Percentiles rank a stretch among this genome's conserved stretches.
Evolutionary conservation across 2,329 filamentous ascomycete genomes (phyloP).

Genomic region (Diplodia intermedia): DNA sequence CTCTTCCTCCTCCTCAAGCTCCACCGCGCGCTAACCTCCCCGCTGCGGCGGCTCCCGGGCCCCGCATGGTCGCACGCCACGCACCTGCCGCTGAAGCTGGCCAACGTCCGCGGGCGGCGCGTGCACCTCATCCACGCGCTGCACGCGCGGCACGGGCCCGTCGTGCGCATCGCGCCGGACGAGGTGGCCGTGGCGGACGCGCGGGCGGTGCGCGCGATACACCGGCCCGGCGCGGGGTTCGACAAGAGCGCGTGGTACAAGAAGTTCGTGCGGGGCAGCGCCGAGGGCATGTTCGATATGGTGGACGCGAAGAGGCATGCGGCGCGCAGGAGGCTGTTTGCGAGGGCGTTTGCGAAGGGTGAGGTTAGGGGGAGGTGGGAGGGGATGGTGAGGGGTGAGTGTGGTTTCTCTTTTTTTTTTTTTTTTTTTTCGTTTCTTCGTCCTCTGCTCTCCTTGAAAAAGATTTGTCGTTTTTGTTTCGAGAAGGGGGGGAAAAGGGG

Average conservation of each 20-base stretch:
- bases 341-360: slow-evolving; percentile 47
- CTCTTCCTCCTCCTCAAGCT: slow-evolving; percentile 26
- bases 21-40: slow-evolving; percentile 37
- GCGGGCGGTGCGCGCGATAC: slow-evolving; percentile 41
- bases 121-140: slow-evolving; percentile 48
- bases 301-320: slow-evolving; percentile 46
- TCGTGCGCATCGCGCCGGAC: slow-evolving; percentile 31
- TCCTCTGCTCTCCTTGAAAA: not conserved
- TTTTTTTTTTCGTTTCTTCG: not conserved
- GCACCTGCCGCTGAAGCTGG: slow-evolving; percentile 46
- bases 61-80: slow-evolving; percentile 46
- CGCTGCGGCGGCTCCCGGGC: slow-evolving; percentile 41
- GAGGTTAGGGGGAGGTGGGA: slow-evolving; percentile 48
- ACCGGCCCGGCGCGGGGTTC: slow-evolving; percentile 42
- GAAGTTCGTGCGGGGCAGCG: not conserved
- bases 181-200: slow-evolving; percentile 27
- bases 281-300: slow-evolving; percentile 48
- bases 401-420: not conserved
- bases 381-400: slow-evolving; percentile 42
- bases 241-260: slow-evolving; percentile 19
- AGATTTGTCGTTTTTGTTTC: too few relatives aligned
- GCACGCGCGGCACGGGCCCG: slow-evolving; percentile 24
- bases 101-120: slow-evolving; percentile 48
- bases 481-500: too few relatives aligned
- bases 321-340: slow-evolving; percentile 47